These are phyloP conservation scores for Chiua virens DNA, from an alignment of 768 basidiomycete genomes.

Conservation along the genomic window DNA sequence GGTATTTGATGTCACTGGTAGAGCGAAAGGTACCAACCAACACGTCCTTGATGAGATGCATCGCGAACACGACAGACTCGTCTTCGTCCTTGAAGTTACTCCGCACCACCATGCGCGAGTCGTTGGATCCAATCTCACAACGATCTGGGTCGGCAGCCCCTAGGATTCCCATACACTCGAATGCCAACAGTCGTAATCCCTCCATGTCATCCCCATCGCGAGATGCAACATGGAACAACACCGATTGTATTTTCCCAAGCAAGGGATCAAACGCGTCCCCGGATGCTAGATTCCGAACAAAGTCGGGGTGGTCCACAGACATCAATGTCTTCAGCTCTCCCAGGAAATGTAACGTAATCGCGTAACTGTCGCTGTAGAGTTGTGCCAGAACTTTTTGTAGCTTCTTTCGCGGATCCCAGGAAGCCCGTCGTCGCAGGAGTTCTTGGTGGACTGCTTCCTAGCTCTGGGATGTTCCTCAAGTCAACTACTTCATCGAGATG, in stretches of 20 bases:
- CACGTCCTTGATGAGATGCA: constrained; percentile 82
- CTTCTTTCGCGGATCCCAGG: constrained; percentile 52
- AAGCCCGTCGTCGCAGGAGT: constrained; percentile 45
- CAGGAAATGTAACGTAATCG: constrained; percentile 72
- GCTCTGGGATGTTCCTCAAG: constrained; percentile 67
- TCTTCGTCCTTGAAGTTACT: constrained; percentile 78
- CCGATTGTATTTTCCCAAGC: constrained; percentile 65
- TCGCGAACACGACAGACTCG: constrained; percentile 76
- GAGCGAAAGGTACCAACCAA: constrained; percentile 90
- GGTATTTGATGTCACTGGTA: constrained; percentile 92
- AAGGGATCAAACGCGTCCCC: constrained; percentile 86
- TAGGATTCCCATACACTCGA: constrained; percentile 87
- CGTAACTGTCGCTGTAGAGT: constrained; percentile 73
- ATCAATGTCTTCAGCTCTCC: constrained; percentile 74
- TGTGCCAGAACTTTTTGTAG: constrained; percentile 73
- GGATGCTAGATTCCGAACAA: constrained; percentile 62
- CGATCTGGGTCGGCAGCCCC: constrained; percentile 97
- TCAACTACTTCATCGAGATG: constrained; percentile 81
- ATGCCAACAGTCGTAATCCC: constrained; percentile 65
- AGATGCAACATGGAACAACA: constrained; percentile 66
- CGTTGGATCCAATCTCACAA: constrained; percentile 61
- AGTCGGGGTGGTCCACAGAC: constrained; percentile 44
- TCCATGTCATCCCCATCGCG: constrained; percentile 80
- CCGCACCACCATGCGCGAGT: constrained; percentile 68
- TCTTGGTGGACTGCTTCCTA: constrained; percentile 43